These are phyloP conservation scores for Pichia nanzhaoensis DNA, from an alignment of 805 yeast species.

Conservation along the genomic window DNA sequence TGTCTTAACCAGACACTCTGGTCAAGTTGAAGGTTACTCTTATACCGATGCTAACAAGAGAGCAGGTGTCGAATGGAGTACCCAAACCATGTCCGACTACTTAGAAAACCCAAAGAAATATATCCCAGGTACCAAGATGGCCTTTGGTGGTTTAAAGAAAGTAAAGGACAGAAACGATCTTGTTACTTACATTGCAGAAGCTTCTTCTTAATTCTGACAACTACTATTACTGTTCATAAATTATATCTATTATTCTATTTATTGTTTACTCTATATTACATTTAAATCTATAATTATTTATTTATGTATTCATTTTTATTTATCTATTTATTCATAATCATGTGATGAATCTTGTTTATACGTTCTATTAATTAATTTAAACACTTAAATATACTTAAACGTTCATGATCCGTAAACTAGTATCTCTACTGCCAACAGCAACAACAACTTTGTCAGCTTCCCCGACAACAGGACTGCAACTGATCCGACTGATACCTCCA, in stretches of 20 bases:
- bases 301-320: not conserved
- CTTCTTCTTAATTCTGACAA: constrained; percentile 17
- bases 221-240: not conserved
- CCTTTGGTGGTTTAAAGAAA: constrained; percentile 99
- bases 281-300: not conserved
- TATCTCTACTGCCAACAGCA: constrained; percentile 62
- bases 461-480: constrained; percentile 39
- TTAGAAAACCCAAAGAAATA: constrained; percentile 99
- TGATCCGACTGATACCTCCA: constrained; percentile 52
- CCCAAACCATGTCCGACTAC: constrained; percentile 88
- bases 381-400: not conserved
- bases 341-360: not conserved
- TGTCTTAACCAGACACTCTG: constrained; percentile 86
- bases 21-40: constrained; percentile 87
- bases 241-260: not conserved
- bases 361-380: no score
- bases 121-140: constrained; percentile 99
- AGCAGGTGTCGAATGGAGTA: constrained; percentile 85
- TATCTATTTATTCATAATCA: constrained; percentile 4
- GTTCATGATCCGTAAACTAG: constrained; percentile 41
- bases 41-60: constrained; percentile 98
- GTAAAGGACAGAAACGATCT: constrained; percentile 97
- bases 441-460: constrained; percentile 30
- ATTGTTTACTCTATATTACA: not conserved
- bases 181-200: constrained; percentile 69